These are phyloP conservation scores for Fusarium euwallaceae DNA, from an alignment of 2,329 filamentous ascomycete species.

Conservation along the genomic window DNA sequence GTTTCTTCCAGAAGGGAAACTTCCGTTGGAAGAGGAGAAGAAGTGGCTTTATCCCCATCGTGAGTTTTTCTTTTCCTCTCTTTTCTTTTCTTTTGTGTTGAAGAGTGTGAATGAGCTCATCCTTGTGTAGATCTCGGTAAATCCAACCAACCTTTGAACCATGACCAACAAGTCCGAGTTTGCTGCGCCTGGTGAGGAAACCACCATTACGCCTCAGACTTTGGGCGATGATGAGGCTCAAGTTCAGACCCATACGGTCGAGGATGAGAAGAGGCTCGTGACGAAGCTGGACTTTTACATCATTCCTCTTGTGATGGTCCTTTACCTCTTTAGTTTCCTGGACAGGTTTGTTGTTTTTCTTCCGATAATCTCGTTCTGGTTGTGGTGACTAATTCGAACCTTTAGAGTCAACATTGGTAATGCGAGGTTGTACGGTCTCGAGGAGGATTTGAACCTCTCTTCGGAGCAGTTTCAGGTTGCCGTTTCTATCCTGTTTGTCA, in stretches of 20 bases:
- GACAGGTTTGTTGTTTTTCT: slow-evolving; percentile 67
- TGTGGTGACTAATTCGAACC: slow-evolving; percentile 23
- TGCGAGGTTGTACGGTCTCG: slow-evolving; percentile 74
- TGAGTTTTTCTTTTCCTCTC: slow-evolving; percentile 6
- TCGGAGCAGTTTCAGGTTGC: slow-evolving; percentile 77
- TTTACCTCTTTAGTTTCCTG: slow-evolving; percentile 82
- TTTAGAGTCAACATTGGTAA: slow-evolving; percentile 79
- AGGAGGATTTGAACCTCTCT: slow-evolving; percentile 71
- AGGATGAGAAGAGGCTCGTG: slow-evolving; percentile 68
- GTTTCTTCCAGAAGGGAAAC: slow-evolving; percentile 7
- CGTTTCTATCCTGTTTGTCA: slow-evolving; percentile 77
- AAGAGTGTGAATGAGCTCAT: neutral
- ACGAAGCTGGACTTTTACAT: slow-evolving; percentile 75
- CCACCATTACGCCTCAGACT: slow-evolving; percentile 30
- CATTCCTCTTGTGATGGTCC: slow-evolving; percentile 74
- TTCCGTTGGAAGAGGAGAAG: neutral
- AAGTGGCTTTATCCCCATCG: neutral
- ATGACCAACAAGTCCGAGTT: slow-evolving; percentile 26
- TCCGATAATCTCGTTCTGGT: neutral
- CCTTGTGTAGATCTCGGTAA: neutral
- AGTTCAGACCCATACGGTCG: slow-evolving; percentile 25
- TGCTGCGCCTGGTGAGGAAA: slow-evolving; percentile 18
- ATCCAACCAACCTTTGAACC: neutral
- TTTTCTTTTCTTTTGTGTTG: neutral
- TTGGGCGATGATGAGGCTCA: slow-evolving; percentile 36